Percentiles rank a stretch among this genome's conserved stretches.
These are phyloP conservation scores for Salix suchowensis DNA, from an alignment of 345 rosid species.

Conservation along the genomic window DNA sequence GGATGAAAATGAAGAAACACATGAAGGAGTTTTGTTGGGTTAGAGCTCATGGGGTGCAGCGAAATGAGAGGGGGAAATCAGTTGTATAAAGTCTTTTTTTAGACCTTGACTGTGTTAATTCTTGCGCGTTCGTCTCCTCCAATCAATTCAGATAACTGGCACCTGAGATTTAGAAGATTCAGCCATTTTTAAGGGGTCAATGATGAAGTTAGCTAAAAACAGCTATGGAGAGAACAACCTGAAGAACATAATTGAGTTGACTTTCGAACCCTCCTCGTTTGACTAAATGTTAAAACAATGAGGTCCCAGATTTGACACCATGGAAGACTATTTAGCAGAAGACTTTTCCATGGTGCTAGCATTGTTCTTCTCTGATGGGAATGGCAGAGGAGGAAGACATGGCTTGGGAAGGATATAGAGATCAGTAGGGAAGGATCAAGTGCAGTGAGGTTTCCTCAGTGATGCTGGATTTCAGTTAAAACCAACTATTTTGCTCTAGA, in stretches of 20 bases:
- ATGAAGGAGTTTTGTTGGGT: neutral
- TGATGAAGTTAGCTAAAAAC: neutral
- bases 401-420: slow-evolving; percentile 92
- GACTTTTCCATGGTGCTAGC: neutral
- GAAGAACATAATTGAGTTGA: neutral
- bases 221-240: neutral
- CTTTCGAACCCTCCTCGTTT: neutral
- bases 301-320: neutral
- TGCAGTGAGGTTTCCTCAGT: slow-evolving; percentile 52
- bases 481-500: slow-evolving; percentile 38
- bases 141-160: neutral
- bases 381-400: slow-evolving; percentile 88
- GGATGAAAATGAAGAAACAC: neutral
- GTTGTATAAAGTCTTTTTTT: neutral
- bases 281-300: neutral
- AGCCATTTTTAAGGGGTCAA: neutral
- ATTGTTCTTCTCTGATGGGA: neutral
- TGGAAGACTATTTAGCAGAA: neutral
- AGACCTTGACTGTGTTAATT: neutral
- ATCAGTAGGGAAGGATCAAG: slow-evolving; percentile 82
- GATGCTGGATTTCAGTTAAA: slow-evolving; percentile 46
- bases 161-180: neutral
- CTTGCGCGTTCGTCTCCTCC: neutral
- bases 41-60: neutral
- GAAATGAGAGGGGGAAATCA: neutral